Evolutionary conservation across 306 rosid species (phyloP).

Genomic region (Amphicarpaea edgeworthii): DNA sequence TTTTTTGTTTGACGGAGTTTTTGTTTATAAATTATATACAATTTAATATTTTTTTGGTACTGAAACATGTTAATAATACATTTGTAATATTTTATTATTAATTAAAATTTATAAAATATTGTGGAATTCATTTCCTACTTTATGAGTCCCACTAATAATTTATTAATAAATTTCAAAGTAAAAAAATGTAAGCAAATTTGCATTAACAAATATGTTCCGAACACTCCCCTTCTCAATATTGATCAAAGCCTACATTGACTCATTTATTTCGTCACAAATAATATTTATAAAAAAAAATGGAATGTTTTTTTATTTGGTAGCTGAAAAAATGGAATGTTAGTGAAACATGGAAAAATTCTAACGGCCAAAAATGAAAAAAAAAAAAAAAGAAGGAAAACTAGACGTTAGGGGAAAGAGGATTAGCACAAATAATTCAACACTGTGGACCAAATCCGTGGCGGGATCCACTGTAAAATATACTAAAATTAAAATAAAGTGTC

Average conservation of each 20-base stretch:
- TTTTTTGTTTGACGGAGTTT: too few species aligned
- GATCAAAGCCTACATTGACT: not conserved
- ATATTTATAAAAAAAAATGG: not conserved
- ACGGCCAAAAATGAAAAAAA: conserved; percentile 26
- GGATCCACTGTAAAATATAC: conserved; percentile 15
- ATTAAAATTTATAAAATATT: not conserved
- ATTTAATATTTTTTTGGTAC: too few species aligned
- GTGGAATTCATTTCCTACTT: not conserved
- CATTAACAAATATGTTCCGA: not conserved
- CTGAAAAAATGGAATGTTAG: not conserved
- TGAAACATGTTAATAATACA: too few species aligned
- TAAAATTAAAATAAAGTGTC: not conserved
- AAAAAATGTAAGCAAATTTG: not conserved
- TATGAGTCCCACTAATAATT: not conserved
- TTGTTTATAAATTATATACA: too few species aligned
- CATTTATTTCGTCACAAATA: not conserved
- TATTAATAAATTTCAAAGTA: not conserved
- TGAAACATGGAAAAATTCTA: not conserved
- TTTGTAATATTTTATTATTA: too few species aligned
- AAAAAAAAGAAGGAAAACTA: conserved; percentile 36
- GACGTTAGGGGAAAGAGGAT: conserved; percentile 57
- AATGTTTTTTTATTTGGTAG: not conserved
- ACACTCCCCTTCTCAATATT: not conserved
- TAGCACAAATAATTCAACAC: not conserved
- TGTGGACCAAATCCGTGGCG: conserved; percentile 42